phyloP scores from a whole-genome alignment of 2,329 filamentous ascomycete genomes.

The Colletotrichum sp. region DNA sequence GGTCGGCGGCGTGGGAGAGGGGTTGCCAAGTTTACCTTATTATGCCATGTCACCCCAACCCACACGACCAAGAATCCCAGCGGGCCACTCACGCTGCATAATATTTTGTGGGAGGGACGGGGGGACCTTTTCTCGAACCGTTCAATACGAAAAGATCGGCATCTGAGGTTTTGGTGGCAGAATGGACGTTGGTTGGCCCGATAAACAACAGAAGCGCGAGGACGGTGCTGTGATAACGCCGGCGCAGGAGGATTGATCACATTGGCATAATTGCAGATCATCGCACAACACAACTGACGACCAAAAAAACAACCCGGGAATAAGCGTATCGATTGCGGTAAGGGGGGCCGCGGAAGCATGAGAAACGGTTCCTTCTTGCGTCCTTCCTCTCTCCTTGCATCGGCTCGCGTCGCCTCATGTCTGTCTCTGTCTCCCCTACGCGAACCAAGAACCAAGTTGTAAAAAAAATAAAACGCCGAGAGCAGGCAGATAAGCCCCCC shows the following conservation, averaged over 20 bases:
- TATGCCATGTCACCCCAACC: neutral
- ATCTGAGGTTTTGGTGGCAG: rapidly evolving
- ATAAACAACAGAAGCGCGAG: neutral
- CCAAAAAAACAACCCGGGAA: neutral
- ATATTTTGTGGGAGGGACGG: neutral
- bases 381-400: neutral
- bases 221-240: neutral
- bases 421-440: neutral
- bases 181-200: neutral
- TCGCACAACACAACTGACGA: neutral
- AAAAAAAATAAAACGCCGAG: neutral
- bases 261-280: neutral
- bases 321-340: neutral
- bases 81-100: neutral
- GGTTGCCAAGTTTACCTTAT: neutral
- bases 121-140: neutral
- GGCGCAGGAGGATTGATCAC: neutral
- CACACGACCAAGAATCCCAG: neutral
- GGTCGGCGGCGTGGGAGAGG: neutral
- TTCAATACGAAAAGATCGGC: neutral
- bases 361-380: neutral
- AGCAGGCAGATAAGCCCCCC: neutral
- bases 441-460: neutral
- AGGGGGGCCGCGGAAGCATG: neutral
- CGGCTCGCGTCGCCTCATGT: neutral